Evolutionary conservation across 2,329 filamentous ascomycete genomes (phyloP), one percentile per base, ranked within the genome.

Genomic region (Xylariaceae sp.): DNA sequence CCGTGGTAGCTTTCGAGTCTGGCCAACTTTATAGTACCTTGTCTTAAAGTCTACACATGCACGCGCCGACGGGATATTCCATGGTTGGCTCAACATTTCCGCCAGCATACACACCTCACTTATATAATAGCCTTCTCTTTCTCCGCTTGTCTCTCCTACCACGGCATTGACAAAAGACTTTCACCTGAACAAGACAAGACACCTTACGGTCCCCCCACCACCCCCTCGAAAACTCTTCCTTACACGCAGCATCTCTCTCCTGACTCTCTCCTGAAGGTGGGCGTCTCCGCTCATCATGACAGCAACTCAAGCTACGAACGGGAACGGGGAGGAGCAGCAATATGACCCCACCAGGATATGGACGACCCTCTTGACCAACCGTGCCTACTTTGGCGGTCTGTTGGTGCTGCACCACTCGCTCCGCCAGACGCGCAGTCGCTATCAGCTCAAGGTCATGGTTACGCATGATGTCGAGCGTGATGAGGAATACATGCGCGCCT

Each of bases 401-500:
- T 43, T 68, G 47, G 65, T 68, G 3, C 60, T 68, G 19, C 50
- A 68, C 61, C 64, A 68, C 53, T 65, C 64, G 7, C 50, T 68
- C 56, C 66, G 66, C 60, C 60, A 58, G 51, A 62, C 61, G 12
- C 54, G 59, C 46, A 66, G 63, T 49, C 56, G 56, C 52, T 68
- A 68, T 54, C 65, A 62, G 52, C 66, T 68, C 50, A 64, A 65
- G 49, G 66, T 68, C 46, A 68, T 68, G 65, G 62, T 68, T 6
- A 68, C 68, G 19, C 65, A 65, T 45, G 65, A 65, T 50, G 67
- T 70, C 47, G 67, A 69, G 58, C 58, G 55, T 31, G 68, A 70
- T 37, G 63, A 62, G n/a, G 68, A 70, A 54, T 69, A 65, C 52
- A 70, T 70, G 68, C 62, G 62, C 39, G 66, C 66, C 45, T 70